Conservation (phyloP, 139 green algal genomes). For the Astrephomene gubernaculifera region DNA sequence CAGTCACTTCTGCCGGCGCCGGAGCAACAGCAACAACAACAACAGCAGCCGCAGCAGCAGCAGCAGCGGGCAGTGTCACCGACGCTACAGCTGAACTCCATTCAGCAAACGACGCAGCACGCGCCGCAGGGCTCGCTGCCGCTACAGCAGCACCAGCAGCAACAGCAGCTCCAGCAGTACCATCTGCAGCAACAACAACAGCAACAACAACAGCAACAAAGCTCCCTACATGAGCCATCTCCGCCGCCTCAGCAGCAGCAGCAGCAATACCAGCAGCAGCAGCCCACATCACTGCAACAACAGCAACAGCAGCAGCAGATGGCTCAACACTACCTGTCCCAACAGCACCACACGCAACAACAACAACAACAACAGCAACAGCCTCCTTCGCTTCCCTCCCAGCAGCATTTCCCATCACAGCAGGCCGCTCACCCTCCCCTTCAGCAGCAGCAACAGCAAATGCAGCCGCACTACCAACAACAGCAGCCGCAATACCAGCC, state of each 20-base stretch:
- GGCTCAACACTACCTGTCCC: not conserved
- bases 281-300: not conserved
- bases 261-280: constrained; percentile 2
- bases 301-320: not conserved
- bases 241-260: not conserved
- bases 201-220: not conserved
- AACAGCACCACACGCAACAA: no score
- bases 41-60: not conserved
- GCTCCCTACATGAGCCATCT: not conserved
- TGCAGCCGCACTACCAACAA: not conserved
- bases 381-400: no score
- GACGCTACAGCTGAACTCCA: not conserved
- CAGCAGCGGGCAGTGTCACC: not conserved
- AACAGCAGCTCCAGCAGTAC: not conserved
- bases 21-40: constrained; percentile 17
- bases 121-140: not conserved
- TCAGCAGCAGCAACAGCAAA: not conserved
- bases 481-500: constrained; percentile 1
- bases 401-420: no score
- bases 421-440: no score
- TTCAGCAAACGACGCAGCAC: not conserved
- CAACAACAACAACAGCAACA: not conserved
- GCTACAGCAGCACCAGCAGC: not conserved
- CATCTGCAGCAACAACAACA: not conserved
- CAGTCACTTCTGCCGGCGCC: not conserved